phyloP scores from a whole-genome alignment of 1,284 basidiomycete genomes.

The Caloboletus inedulis region DNA sequence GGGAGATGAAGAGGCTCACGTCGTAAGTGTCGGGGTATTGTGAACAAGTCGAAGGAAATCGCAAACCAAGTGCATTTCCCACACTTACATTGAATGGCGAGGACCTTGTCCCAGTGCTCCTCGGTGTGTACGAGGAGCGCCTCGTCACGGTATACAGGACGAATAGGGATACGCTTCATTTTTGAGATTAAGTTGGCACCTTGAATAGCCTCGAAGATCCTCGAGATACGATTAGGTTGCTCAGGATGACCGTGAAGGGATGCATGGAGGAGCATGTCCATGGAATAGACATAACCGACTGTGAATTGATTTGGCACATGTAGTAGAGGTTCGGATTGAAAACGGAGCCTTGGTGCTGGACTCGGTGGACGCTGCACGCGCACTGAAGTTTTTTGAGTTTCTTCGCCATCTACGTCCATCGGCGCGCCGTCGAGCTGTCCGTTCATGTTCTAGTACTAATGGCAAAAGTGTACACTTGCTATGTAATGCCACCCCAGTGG shows the following conservation, averaged over 20 bases:
- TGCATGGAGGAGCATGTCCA: slow-evolving; percentile 85
- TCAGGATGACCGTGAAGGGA: slow-evolving; percentile 76
- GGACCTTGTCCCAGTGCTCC: slow-evolving; percentile 88
- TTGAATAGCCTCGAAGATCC: slow-evolving; percentile 70
- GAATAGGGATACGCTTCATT: slow-evolving; percentile 79
- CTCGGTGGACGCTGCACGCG: slow-evolving; percentile 18
- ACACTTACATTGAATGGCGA: slow-evolving; percentile 69
- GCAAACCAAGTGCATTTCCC: slow-evolving; percentile 5
- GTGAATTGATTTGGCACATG: slow-evolving; percentile 11
- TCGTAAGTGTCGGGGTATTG: slow-evolving; percentile 19
- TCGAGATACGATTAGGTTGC: slow-evolving; percentile 81
- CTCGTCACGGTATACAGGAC: slow-evolving; percentile 75
- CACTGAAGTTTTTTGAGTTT: slow-evolving; percentile 1
- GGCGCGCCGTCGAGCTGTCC: slow-evolving; percentile 19
- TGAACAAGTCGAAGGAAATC: slow-evolving; percentile 2
- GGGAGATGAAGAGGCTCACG: slow-evolving; percentile 14
- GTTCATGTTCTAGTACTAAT: slow-evolving; percentile 6
- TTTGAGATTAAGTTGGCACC: slow-evolving; percentile 58
- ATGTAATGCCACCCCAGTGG: slow-evolving; percentile 1
- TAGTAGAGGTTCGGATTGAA: slow-evolving; percentile 34
- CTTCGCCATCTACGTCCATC: slow-evolving; percentile 33
- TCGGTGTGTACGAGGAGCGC: slow-evolving; percentile 86
- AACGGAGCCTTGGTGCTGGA: slow-evolving; percentile 19
- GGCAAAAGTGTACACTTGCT: slow-evolving; percentile 8
- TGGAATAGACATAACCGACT: slow-evolving; percentile 86